phyloP scores from a whole-genome alignment of 192 early-diverging fungal genomes.

The Paraglomus brasilianum region DNA sequence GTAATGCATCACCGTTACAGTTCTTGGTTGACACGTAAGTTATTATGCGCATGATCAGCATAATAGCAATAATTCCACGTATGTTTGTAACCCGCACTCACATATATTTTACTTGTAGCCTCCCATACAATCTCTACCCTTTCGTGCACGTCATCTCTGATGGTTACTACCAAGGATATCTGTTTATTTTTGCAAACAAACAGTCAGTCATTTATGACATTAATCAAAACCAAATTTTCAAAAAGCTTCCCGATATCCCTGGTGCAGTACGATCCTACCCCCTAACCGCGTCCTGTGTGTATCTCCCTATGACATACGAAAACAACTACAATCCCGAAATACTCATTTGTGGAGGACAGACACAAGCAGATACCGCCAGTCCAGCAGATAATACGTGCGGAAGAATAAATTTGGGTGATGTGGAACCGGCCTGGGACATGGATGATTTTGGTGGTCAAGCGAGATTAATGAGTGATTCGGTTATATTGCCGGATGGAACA shows the following conservation, averaged over 20 bases:
- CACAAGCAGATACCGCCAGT: conserved; percentile 31
- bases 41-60: no score
- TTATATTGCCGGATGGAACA: conserved; percentile 35
- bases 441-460: conserved; percentile 40
- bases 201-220: conserved; percentile 49
- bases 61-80: no score
- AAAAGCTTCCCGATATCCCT: conserved; percentile 47
- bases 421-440: conserved; percentile 39
- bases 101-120: no score
- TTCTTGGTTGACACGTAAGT: conserved; percentile 45
- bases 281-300: conserved; percentile 47
- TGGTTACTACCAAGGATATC: no score
- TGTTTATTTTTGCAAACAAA: conserved; percentile 50
- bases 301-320: conserved; percentile 37
- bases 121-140: conserved; percentile 46
- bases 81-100: no score
- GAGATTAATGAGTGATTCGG: conserved; percentile 44
- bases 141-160: conserved; percentile 50
- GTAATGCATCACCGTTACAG: conserved; percentile 23
- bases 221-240: conserved; percentile 41
- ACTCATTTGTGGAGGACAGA: conserved; percentile 41
- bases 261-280: conserved; percentile 52
- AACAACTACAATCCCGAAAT: conserved; percentile 41
- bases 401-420: conserved; percentile 36
- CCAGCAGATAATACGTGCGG: conserved; percentile 41